Conservation (phyloP, 495 filamentous ascomycete species). For the Neurospora sublineolata region DNA sequence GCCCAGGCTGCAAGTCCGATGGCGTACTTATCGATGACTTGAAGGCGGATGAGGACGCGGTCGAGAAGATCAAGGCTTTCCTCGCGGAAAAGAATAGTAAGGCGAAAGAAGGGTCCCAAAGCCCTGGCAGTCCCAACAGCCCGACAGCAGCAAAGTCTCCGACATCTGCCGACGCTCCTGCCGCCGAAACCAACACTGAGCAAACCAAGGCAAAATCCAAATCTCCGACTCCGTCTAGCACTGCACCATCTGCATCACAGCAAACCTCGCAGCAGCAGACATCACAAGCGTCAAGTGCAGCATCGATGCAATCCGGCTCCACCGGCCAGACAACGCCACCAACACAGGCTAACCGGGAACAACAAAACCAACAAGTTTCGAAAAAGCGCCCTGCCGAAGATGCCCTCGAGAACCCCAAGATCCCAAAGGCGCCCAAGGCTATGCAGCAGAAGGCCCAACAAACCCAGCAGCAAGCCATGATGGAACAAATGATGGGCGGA, state of each 20-base stretch:
- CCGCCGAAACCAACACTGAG: constrained; percentile 11
- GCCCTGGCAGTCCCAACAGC: constrained; percentile 15
- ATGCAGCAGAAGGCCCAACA: constrained; percentile 40
- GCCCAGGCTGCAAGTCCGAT: constrained; percentile 80
- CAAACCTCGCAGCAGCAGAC: constrained; percentile 14
- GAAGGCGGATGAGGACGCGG: constrained; percentile 62
- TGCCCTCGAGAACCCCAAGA: constrained; percentile 50
- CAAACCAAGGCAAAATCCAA: constrained; percentile 22
- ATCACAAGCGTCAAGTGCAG: neutral
- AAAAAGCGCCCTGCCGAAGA: constrained; percentile 82
- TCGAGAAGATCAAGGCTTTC: constrained; percentile 66
- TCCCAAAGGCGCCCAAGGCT: constrained; percentile 47
- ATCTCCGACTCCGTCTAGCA: constrained; percentile 22
- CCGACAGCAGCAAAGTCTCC: constrained; percentile 19
- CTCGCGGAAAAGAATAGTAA: constrained; percentile 57
- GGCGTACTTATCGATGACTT: constrained; percentile 90
- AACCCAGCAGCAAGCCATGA: constrained; percentile 21
- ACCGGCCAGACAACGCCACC: constrained; percentile 2
- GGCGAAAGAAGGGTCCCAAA: constrained; percentile 32
- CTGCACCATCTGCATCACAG: constrained; percentile 6
- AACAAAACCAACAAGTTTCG: constrained; percentile 20
- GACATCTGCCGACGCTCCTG: constrained; percentile 11
- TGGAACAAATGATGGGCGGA: constrained; percentile 26
- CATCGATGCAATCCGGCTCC: neutral
- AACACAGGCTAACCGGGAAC: neutral